Evolutionary conservation across 208 protist species (phyloP).

Genomic region (Lotmaria passim): DNA sequence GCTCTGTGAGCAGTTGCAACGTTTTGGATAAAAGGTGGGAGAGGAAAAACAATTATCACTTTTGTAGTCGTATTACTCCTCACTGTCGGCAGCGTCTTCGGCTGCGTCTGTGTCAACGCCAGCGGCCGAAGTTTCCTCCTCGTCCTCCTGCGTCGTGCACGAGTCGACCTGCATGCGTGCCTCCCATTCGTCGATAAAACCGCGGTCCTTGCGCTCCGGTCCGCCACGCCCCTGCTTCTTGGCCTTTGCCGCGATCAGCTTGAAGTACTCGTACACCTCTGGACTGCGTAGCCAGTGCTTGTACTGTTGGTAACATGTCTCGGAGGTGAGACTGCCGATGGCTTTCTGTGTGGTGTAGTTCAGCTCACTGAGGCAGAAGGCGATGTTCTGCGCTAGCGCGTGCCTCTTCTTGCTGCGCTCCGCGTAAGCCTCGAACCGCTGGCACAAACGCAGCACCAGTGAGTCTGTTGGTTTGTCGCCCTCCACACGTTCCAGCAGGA

Average conservation of each 20-base stretch:
- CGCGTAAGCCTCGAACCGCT: conserved; percentile 83
- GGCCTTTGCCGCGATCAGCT: conserved; percentile 76
- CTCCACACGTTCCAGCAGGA: conserved; percentile 86
- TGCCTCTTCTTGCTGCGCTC: conserved; percentile 78
- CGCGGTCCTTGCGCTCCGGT: conserved; percentile 71
- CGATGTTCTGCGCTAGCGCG: conserved; percentile 77
- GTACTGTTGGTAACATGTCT: conserved; percentile 89
- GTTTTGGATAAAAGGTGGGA: not conserved
- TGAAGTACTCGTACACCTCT: conserved; percentile 82
- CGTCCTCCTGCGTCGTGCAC: conserved; percentile 25
- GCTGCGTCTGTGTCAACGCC: not conserved
- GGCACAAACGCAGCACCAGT: conserved; percentile 85
- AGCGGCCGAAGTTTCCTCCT: conserved; percentile 3
- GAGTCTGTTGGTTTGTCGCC: conserved; percentile 91
- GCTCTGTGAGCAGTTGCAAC: not conserved
- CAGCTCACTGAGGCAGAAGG: conserved; percentile 86
- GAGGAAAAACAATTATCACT: no score
- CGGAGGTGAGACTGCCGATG: conserved; percentile 81
- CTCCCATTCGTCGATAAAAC: conserved; percentile 88
- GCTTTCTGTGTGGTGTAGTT: conserved; percentile 81
- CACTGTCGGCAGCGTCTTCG: not conserved
- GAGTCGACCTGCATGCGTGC: conserved; percentile 64
- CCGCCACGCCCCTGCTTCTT: conserved; percentile 59
- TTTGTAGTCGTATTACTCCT: not conserved
- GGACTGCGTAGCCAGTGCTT: conserved; percentile 83